Percentiles rank a stretch among this genome's conserved stretches.
Evolutionary conservation across 1,139 yeast species (phyloP).

Genomic region (Lodderomyces parapsilosis): DNA sequence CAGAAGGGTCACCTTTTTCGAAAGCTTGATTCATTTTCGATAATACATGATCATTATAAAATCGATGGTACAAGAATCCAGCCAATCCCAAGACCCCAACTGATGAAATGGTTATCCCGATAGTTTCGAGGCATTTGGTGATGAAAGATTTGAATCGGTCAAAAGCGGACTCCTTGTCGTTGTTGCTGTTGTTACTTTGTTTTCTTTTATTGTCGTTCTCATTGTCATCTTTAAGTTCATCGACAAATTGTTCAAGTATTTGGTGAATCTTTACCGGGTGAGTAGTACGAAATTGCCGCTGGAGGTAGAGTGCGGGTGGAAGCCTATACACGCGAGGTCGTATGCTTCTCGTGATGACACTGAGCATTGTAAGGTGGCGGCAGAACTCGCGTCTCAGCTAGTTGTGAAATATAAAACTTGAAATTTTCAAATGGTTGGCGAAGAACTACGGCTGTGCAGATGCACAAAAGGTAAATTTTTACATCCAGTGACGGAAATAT

Average conservation of each 20-base stretch:
- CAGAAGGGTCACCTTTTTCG: slow-evolving; percentile 65
- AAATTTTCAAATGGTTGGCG: slow-evolving; percentile 8
- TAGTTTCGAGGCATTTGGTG: slow-evolving; percentile 65
- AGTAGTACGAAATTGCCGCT: slow-evolving; percentile 2
- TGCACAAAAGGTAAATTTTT: too few species aligned
- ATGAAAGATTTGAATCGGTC: slow-evolving; percentile 24
- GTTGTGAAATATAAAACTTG: slow-evolving; percentile 1
- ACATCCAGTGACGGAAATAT: too few species aligned
- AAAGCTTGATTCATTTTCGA: slow-evolving; percentile 68
- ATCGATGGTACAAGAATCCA: slow-evolving; percentile 66
- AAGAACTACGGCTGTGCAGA: not conserved
- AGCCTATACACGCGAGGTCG: not conserved
- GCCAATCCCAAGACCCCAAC: slow-evolving; percentile 69
- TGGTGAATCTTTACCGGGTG: slow-evolving; percentile 14
- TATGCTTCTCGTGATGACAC: not conserved
- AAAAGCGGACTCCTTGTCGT: slow-evolving; percentile 13
- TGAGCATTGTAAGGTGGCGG: slow-evolving; percentile 1
- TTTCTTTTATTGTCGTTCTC: slow-evolving; percentile 9
- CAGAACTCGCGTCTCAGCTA: not conserved
- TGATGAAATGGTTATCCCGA: slow-evolving; percentile 75
- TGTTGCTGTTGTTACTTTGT: slow-evolving; percentile 12
- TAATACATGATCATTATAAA: slow-evolving; percentile 60
- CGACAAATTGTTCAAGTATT: slow-evolving; percentile 19
- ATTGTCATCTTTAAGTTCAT: slow-evolving; percentile 18
- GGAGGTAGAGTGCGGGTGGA: slow-evolving; percentile 3